Evolutionary conservation across 306 rosid genomes (phyloP), one percentile per base, ranked within the genome.

Genomic region (Casuarina equisetifolia): DNA sequence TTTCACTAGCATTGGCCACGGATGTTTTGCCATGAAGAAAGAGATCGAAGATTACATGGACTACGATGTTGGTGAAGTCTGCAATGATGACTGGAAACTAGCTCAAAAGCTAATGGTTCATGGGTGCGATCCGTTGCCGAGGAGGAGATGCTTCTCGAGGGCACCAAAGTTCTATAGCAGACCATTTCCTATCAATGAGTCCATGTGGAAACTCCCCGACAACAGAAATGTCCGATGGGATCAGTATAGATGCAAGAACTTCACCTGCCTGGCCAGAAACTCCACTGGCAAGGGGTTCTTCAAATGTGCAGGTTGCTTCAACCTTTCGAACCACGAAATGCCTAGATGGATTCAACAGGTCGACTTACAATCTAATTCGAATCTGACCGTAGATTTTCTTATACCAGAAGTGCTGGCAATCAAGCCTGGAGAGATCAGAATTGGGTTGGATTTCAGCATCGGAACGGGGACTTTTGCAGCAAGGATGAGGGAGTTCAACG

Each of bases 391-490:
- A 2, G 94, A 92, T 81, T 90, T 92, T 69, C 78, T 90, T 0
- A 89, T 89, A 17, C 72, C 79, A 4, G 90, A 92, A 11, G 87
- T 92, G 80, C 84, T 90, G 38, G 85, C 70, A 20, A 74, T 88
- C 20, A 88, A 88, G 84, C 85, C 86, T 4, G 89, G 85, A 16
- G 95, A 86, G 88, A 79, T 92, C 43, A 81, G 93, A 80, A 86
- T 90, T 40, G 95, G 95, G 15, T 80, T 90, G 75, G 95, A 92
- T 67, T 92, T 90, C 78, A 87, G 97, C 36, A 86, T 92, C 13
- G 97, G 95, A 75, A 90, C 97, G 0, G 95, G 97, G 40, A 92
- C 91, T 73, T 90, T 90, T 83, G 95, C 95, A 38, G 93, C 93
- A 5, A 87, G 93, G 59, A 90, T 90, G 93, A 88, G 80, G 63